Evolutionary conservation across 208 protist genomes (phyloP).

Genomic region (Borovskyia barvae): DNA sequence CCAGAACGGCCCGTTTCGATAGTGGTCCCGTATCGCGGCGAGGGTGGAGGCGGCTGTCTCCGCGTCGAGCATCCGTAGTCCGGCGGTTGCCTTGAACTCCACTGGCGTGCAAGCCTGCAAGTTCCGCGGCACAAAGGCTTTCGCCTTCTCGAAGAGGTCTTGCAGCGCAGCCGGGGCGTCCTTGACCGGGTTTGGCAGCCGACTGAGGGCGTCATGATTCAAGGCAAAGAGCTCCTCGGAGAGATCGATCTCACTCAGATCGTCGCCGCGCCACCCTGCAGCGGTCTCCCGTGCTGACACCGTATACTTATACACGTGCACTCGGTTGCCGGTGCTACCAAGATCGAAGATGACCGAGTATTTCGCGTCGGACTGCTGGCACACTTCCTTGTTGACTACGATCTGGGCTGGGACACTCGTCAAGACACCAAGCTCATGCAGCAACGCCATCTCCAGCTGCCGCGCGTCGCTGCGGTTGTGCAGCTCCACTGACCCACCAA

Average conservation of each 20-base stretch:
- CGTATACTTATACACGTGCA: slow-evolving; percentile 77
- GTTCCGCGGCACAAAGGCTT: slow-evolving; percentile 31
- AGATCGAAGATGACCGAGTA: slow-evolving; percentile 89
- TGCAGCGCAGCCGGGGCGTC: slow-evolving; percentile 33
- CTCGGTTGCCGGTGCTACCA: slow-evolving; percentile 82
- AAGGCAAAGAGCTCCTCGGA: slow-evolving; percentile 53
- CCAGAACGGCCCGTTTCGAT: slow-evolving; percentile 38
- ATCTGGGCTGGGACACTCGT: too few species aligned
- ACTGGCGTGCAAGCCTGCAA: slow-evolving; percentile 49
- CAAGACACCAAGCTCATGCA: slow-evolving; percentile 1
- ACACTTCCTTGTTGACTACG: not conserved
- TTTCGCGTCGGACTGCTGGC: not conserved
- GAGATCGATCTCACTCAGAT: slow-evolving; percentile 29
- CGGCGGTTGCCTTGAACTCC: slow-evolving; percentile 74
- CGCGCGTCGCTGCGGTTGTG: slow-evolving; percentile 7
- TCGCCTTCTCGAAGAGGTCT: slow-evolving; percentile 33
- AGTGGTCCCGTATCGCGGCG: slow-evolving; percentile 23
- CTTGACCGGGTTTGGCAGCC: slow-evolving; percentile 22
- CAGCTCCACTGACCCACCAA: not conserved
- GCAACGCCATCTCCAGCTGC: slow-evolving; percentile 4
- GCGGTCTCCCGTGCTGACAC: not conserved
- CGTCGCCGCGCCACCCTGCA: not conserved
- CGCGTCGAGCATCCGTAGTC: slow-evolving; percentile 50
- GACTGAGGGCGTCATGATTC: slow-evolving; percentile 43
- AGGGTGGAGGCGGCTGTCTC: slow-evolving; percentile 37